Base-by-base conservation (phyloP, 805 yeast species). In the Ogataea angusta region DNA sequence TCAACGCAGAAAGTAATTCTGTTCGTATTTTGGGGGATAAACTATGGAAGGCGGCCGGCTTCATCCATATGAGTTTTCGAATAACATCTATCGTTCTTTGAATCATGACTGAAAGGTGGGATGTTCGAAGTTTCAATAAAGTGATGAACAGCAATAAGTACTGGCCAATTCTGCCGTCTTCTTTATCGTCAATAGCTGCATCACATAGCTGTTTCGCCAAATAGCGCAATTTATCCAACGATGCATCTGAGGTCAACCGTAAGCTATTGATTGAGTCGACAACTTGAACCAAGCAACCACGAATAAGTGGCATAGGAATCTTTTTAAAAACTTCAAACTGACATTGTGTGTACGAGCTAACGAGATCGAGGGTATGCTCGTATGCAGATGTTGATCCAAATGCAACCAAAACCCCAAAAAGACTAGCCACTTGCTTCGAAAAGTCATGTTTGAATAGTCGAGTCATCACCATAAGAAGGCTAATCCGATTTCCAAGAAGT, bases 391-490 rank as follows among this genome's bases (percentile, higher is more conserved):
- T 16, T 2, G 38, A 36, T 14, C 43, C 39, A 35, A 49, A 47
- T 13, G 23, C 37, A 5, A 47, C 27, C n/a, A 43, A 8, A 17
- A 40, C 59, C 10, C 40, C 49, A 10, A 60, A 26, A 6, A 62
- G 47, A 6, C 44, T 41, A 6, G 46, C 47, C 10, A 59, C 47
- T 26, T 54, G 57, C 1, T 49, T 33, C 13, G 30, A 16, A 27
- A 63, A 57, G 30, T 60, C 63, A 8, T 41, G 41, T 13, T 56
- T 55, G 49, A 65, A 63, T 1, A 62, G 40, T 27, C 48, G 40
- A 2, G 59, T 47, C 56, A 62, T 52, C 18, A 57, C 48, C 30
- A 64, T 40, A 15, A 64, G 42, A 3, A 64, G 40, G 29, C 61
- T 59, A 4, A 57, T 47, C 27, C 69, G 45, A 44, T 61, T 63